Evolutionary conservation across 805 yeast species (phyloP), one percentile per base, ranked within the genome.

Genomic region (Monosporozyma unispora): DNA sequence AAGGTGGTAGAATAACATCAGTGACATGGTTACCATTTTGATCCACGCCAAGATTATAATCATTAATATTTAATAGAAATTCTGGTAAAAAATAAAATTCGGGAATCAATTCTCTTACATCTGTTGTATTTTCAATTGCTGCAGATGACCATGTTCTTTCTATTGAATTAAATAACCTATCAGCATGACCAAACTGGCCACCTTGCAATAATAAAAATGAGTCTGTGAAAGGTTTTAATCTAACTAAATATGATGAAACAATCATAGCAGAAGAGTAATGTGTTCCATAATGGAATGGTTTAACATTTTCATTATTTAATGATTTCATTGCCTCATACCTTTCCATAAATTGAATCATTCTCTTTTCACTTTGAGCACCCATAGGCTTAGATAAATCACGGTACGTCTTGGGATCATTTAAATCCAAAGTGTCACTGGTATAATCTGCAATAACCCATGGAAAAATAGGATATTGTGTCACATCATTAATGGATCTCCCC

Each of bases 201-300:
- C 93, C 96, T 70, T 88, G 96, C 7, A 89, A 67, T 18, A 86
- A 61, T 40, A 87, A 65, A 58, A 84, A 87, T 0, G 95, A 82
- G 48, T 84, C 86, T 2, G 84, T 91, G 65, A 80, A 86, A 0
- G 96, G 96, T 53, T 82, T 77, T 23, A 88, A 57, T 45, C 96
- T 71, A 37, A 88, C 86, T 54, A 88, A 64, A 57, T 77, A 88
- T 0, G 93, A 84, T 0, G 95, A 76, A 2, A 87, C 96, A 60
- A 88, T 87, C 96, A 88, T 89, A 0, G 96, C 95, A 0, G 95
- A 86, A 0, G 96, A 87, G 61, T 88, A 88, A 63, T 88, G 96
- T 0, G 96, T 89, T 2, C 96, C 96, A 59, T 88, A 88, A 62
- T 88, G 96, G 64, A 88, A 88, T 0, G 96, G 86, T 0, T 89